Conservation (phyloP, 192 early-diverging fungal species). For the Backusella mclennaniae region DNA sequence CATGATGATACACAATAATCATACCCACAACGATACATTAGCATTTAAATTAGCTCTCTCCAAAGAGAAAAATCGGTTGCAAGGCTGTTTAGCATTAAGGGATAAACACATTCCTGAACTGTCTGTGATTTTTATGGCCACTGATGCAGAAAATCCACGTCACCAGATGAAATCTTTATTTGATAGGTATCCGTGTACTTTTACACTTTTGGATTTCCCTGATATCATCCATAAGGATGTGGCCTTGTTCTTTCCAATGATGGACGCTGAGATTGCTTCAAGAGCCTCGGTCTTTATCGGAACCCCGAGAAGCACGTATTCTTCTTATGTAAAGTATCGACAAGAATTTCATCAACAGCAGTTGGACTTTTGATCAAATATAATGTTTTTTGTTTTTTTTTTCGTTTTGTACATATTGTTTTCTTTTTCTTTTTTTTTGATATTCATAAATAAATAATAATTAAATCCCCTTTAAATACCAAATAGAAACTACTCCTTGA, state of each 20-base stretch:
- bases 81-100: not conserved
- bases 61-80: not conserved
- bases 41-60: not conserved
- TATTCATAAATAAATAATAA: not conserved
- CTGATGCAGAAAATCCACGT: constrained; percentile 42
- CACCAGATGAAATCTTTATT: constrained; percentile 8
- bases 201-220: constrained; percentile 32
- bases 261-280: constrained; percentile 50
- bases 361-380: not conserved
- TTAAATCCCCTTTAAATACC: not conserved
- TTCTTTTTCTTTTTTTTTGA: not conserved
- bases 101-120: constrained; percentile 12
- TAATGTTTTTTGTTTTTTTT: not conserved
- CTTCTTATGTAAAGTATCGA: constrained; percentile 30
- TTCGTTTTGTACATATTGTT: not conserved
- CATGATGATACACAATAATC: not conserved
- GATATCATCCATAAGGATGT: not conserved
- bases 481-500: not conserved
- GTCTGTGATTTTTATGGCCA: constrained; percentile 47
- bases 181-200: not conserved
- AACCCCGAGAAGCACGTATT: constrained; percentile 47
- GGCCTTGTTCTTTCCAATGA: constrained; percentile 41
- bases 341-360: not conserved
- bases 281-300: constrained; percentile 47
- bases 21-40: not conserved